These are phyloP conservation scores for Cyclotella kingstonii DNA, from an alignment of 108 stramenopile genomes.

Conservation along the genomic window DNA sequence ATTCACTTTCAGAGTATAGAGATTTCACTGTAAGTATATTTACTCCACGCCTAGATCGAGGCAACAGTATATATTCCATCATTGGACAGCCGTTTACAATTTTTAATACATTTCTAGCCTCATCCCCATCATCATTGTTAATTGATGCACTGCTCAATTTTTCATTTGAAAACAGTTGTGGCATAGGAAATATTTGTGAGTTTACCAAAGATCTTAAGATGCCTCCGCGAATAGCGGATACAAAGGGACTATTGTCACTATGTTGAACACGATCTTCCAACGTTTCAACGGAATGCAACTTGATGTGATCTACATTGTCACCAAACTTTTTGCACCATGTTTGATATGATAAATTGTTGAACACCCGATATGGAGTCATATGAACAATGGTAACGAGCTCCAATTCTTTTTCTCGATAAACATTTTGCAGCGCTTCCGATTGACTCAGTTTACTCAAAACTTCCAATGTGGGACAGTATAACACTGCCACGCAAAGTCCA, in stretches of 20 bases:
- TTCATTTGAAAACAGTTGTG: background rate
- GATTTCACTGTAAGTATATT: conserved; percentile 23
- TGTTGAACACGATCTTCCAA: conserved; percentile 20
- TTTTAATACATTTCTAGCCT: background rate
- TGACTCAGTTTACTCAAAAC: conserved; percentile 37
- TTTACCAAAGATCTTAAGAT: conserved; percentile 46
- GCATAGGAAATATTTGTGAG: conserved; percentile 46
- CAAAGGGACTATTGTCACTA: conserved; percentile 49
- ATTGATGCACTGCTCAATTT: background rate
- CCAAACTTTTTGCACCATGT: conserved; percentile 55
- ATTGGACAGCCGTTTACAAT: conserved; percentile 47
- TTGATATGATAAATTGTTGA: conserved; percentile 35
- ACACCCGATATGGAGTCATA: conserved; percentile 50
- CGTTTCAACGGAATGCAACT: conserved; percentile 34
- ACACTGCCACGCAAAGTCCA: conserved; percentile 61
- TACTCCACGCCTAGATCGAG: conserved; percentile 48
- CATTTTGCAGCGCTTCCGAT: conserved; percentile 21
- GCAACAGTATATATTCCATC: conserved; percentile 68
- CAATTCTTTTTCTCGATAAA: conserved; percentile 10
- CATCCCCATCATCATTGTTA: background rate
- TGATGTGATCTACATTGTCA: conserved; percentile 47
- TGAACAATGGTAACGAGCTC: conserved; percentile 70
- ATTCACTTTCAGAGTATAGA: conserved; percentile 20
- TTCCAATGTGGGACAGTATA: conserved; percentile 51
- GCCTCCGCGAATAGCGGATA: conserved; percentile 54